Evolutionary conservation across 805 yeast genomes (phyloP).

Genomic region (Lipomyces sp.): DNA sequence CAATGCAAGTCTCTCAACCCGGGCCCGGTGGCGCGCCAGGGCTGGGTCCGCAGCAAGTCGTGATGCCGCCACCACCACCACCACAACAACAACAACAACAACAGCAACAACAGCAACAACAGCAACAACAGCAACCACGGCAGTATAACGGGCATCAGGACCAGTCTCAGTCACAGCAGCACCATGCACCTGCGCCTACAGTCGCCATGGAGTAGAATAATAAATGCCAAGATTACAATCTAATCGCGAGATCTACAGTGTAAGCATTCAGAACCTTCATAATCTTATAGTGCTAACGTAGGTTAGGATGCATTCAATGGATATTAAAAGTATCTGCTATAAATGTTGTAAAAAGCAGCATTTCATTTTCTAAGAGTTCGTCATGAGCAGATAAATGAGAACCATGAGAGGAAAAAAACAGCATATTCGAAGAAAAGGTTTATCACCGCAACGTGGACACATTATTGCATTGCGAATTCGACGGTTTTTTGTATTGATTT

Average conservation of each 20-base stretch:
- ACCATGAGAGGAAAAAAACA: not conserved
- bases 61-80: conserved; percentile 12
- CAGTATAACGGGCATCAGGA: conserved; percentile 6
- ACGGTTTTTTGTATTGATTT: not conserved
- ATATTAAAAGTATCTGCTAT: not conserved
- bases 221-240: not conserved
- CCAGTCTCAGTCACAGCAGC: not conserved
- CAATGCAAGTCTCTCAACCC: conserved; percentile 16
- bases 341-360: not conserved
- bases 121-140: conserved; percentile 10
- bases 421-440: not conserved
- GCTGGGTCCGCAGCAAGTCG: conserved; percentile 18
- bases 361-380: not conserved
- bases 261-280: not conserved
- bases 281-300: not conserved
- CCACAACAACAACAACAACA: conserved; percentile 11
- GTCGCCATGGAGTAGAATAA: not conserved
- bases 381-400: not conserved
- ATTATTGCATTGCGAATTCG: conserved; percentile 4
- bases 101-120: conserved; percentile 7
- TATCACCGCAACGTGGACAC: not conserved
- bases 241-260: conserved; percentile 3
- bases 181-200: not conserved
- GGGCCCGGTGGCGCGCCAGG: conserved; percentile 11
- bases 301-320: conserved; percentile 1